Conservation (phyloP, 306 rosid genomes). For the Luffa aegyptiaca region DNA sequence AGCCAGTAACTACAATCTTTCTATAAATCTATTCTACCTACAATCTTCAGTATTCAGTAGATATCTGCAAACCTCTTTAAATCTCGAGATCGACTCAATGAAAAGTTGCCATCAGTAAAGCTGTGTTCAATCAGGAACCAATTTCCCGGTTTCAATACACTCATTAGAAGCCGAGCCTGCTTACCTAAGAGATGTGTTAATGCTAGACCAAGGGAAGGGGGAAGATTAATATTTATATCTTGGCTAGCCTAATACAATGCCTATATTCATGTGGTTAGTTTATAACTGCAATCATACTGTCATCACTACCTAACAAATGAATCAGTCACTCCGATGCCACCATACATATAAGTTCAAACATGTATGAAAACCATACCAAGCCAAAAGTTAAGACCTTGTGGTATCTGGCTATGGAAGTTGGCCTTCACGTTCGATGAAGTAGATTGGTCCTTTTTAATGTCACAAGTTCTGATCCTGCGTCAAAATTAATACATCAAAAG, state of each 20-base stretch:
- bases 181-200: background rate
- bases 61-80: background rate
- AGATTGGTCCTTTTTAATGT: background rate
- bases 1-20: background rate
- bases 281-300: background rate
- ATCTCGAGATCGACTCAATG: background rate
- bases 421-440: background rate
- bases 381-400: background rate
- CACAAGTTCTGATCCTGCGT: conserved; percentile 4
- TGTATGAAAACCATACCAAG: background rate
- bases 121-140: background rate
- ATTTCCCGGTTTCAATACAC: background rate
- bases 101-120: background rate
- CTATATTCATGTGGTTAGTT: conserved; percentile 11
- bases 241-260: background rate
- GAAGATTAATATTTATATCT: background rate
- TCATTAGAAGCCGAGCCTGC: background rate
- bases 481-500: background rate
- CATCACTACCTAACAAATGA: background rate
- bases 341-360: background rate
- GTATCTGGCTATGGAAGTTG: conserved; percentile 1
- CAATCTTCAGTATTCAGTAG: background rate
- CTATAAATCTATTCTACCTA: background rate
- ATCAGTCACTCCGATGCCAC: conserved; percentile 1
- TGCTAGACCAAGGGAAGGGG: background rate